Percentiles rank a stretch among this genome's conserved stretches.
These are phyloP conservation scores for Oryza rufipogon DNA, from an alignment of 176 grass and related monocot species.

Conservation along the genomic window DNA sequence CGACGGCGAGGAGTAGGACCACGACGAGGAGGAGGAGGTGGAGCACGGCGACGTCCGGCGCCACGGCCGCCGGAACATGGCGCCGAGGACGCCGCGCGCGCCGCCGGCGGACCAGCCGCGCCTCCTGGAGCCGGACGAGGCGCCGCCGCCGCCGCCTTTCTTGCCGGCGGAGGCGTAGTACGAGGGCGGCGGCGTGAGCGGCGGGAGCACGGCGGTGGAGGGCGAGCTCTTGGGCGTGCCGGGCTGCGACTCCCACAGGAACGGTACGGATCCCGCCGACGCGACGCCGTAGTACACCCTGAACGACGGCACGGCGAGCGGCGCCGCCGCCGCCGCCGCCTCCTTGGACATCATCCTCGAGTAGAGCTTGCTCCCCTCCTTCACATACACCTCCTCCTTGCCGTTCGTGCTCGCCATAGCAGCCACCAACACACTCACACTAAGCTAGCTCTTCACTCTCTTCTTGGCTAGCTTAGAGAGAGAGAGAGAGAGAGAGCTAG, in stretches of 20 bases:
- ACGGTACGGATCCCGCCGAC: slow-evolving; percentile 54
- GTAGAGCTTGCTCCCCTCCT: slow-evolving; percentile 47
- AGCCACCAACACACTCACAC: slow-evolving; percentile 6
- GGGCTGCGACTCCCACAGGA: slow-evolving; percentile 61
- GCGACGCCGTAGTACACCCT: slow-evolving; percentile 61
- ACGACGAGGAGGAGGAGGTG: slow-evolving; percentile 3
- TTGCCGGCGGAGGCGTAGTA: slow-evolving; percentile 33
- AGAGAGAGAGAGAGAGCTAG: neutral
- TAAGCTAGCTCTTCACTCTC: neutral
- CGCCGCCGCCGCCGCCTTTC: neutral
- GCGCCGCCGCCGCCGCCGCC: slow-evolving; percentile 23
- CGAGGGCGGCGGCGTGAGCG: slow-evolving; percentile 62
- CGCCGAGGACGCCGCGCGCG: neutral
- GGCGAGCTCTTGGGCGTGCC: slow-evolving; percentile 57
- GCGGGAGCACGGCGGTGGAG: slow-evolving; percentile 37
- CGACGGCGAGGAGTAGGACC: slow-evolving; percentile 31
- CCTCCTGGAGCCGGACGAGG: neutral
- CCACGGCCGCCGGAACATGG: slow-evolving; percentile 18
- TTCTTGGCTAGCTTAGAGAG: neutral
- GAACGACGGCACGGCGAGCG: slow-evolving; percentile 53
- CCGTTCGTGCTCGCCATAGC: slow-evolving; percentile 36
- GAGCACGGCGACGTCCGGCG: slow-evolving; percentile 22
- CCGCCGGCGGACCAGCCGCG: neutral
- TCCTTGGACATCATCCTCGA: slow-evolving; percentile 62
- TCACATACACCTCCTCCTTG: neutral